Percentiles rank a stretch among this genome's conserved stretches.
Evolutionary conservation across 176 grass and related monocot genomes (phyloP).

Genomic region (Echinochloa phyllopogon): DNA sequence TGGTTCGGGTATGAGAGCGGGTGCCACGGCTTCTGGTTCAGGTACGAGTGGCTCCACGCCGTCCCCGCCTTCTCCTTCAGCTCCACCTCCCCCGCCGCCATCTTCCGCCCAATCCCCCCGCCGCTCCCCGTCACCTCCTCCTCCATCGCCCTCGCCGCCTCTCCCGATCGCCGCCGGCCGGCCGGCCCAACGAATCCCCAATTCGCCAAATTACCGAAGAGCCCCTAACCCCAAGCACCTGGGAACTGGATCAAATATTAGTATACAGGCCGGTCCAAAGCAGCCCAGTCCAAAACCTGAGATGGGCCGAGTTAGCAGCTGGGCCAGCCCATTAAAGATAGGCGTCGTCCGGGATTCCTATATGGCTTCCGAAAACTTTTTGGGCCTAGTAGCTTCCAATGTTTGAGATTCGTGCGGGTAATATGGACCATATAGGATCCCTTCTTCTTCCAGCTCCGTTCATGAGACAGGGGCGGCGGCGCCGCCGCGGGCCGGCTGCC

Average conservation of each 20-base stretch:
- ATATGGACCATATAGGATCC: no score
- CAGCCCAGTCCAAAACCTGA: background rate
- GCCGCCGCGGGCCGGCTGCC: no score
- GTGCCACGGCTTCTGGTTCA: constrained; percentile 99
- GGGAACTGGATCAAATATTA: background rate
- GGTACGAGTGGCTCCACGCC: constrained; percentile 96
- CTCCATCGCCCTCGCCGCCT: constrained; percentile 53
- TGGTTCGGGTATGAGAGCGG: constrained; percentile 96
- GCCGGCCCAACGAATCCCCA: constrained; percentile 18
- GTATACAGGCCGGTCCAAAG: background rate
- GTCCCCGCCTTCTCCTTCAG: constrained; percentile 88
- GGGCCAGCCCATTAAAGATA: background rate
- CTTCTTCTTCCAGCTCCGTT: no score
- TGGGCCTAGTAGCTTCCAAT: no score
- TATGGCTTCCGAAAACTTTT: no score
- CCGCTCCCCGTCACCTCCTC: constrained; percentile 66
- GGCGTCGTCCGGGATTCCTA: no score
- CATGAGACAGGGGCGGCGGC: no score
- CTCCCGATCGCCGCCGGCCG: constrained; percentile 11
- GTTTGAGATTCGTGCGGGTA: no score
- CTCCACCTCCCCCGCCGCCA: constrained; percentile 75
- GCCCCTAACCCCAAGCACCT: background rate
- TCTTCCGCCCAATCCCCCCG: constrained; percentile 46
- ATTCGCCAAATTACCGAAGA: background rate
- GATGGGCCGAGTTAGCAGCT: background rate